Evolutionary conservation across 2,329 filamentous ascomycete genomes (phyloP), one percentile per base, ranked within the genome.

Genomic region (Fusarium goolgardi): DNA sequence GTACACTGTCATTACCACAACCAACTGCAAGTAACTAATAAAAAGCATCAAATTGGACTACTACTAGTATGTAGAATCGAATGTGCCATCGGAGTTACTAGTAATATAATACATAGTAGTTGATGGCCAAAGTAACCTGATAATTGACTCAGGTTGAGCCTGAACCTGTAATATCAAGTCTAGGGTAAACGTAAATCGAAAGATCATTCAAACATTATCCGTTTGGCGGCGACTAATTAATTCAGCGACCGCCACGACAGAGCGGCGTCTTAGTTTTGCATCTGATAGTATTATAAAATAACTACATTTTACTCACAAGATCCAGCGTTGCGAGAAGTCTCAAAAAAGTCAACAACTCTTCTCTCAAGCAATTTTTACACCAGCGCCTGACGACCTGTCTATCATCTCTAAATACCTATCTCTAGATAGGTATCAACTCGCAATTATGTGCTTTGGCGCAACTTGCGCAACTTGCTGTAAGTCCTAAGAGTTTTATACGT

Each of bases 381-480:
- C 44, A 35, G 6, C 10, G 9, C 32, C 10, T 11, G 18, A 12
- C 25, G n/a, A 39, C 32, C 18, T 25, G 13, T 11, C 5, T 15
- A 23, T 9, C 11, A 37, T 8, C 27, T 29, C 27, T 29, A 27
- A 8, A 7, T 13, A 27, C 31, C 5, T 13, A 21, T 13, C 16
- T 8, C 32, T 9, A 11, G 18, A 21, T 25, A 11, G 12, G n/a
- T 25, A 49, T 45, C 35, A 49, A 34, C 23, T 25, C 25, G 43
- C 2, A 34, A 78, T 37, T 21, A 83, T 83, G 81, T 83, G 81
- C 51, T 78, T 79, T 71, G 69, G 76, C 39, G 76, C 80, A 8
- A 79, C 75, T 25, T 83, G 81, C 63, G 63, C 78, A 25, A 80
- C 75, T 20, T 83, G 81, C 75, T 79, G 81, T 82, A 70, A 72